Percentiles rank a stretch among this genome's conserved stretches.
These are phyloP conservation scores for Cladosporium colombiae DNA, from an alignment of 2,329 filamentous ascomycete species.

Conservation along the genomic window DNA sequence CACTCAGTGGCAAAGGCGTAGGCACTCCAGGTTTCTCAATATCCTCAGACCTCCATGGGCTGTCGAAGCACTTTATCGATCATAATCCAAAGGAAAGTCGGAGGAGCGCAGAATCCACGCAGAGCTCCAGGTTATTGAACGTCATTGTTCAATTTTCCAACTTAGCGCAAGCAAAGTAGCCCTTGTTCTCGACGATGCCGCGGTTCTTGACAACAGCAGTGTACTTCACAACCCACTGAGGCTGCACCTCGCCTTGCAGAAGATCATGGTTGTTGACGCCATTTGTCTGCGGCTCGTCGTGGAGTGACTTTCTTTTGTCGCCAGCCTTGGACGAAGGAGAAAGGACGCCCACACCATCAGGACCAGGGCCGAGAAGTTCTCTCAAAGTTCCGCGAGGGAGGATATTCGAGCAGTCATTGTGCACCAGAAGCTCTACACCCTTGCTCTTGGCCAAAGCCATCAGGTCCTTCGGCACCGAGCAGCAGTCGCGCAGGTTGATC, in stretches of 20 bases:
- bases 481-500: constrained; percentile 95
- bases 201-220: constrained; percentile 91
- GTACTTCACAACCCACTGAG: constrained; percentile 96
- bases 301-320: constrained; percentile 45
- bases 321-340: constrained; percentile 51
- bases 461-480: constrained; percentile 87
- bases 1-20: background rate
- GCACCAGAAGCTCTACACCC: constrained; percentile 84
- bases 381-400: constrained; percentile 81
- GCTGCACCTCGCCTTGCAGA: constrained; percentile 74
- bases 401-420: constrained; percentile 92
- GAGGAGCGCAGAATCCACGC: background rate
- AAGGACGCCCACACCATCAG: constrained; percentile 73
- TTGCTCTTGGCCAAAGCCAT: constrained; percentile 80
- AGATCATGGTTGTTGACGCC: constrained; percentile 68
- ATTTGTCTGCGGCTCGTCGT: constrained; percentile 41
- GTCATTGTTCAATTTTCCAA: constrained; percentile 41
- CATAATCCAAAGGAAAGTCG: background rate
- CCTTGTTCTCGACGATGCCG: constrained; percentile 97
- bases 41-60: background rate
- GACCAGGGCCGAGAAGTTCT: constrained; percentile 74
- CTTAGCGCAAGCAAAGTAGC: constrained; percentile 88
- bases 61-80: background rate
- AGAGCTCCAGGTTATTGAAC: background rate
- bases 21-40: background rate